Percentiles rank a stretch among this genome's conserved stretches.
These are phyloP conservation scores for Arabidopsis hybrid DNA, from an alignment of 441 rosid species.

Conservation along the genomic window DNA sequence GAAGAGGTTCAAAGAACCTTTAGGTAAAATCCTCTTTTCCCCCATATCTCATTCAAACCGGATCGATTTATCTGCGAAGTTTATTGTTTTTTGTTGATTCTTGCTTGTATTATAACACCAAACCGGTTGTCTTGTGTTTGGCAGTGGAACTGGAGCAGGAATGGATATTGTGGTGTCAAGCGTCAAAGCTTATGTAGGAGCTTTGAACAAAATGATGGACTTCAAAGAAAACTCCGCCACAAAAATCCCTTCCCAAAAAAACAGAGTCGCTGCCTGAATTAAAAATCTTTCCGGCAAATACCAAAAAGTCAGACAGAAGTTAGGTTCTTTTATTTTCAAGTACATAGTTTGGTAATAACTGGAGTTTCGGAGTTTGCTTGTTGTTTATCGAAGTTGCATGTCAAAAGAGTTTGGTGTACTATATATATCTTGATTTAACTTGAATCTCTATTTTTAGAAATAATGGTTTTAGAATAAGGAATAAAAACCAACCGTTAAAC, in stretches of 20 bases:
- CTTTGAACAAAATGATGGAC: slow-evolving; percentile 87
- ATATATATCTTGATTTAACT: not conserved
- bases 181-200: slow-evolving; percentile 89
- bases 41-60: not conserved
- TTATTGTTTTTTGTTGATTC: not conserved
- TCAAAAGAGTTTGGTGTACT: slow-evolving; percentile 11
- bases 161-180: slow-evolving; percentile 95
- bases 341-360: slow-evolving; percentile 23
- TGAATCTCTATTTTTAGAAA: slow-evolving; percentile 25
- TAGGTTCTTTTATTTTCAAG: slow-evolving; percentile 19
- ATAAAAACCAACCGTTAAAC: slow-evolving; percentile 15
- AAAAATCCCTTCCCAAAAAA: slow-evolving; percentile 45
- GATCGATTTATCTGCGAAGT: slow-evolving; percentile 15
- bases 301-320: slow-evolving; percentile 12
- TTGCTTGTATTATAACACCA: slow-evolving; percentile 10
- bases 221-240: slow-evolving; percentile 50
- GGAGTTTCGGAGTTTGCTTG: slow-evolving; percentile 14
- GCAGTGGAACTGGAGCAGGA: slow-evolving; percentile 87
- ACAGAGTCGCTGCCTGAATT: slow-evolving; percentile 53
- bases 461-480: not conserved
- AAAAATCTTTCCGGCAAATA: not conserved
- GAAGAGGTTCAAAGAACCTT: slow-evolving; percentile 68
- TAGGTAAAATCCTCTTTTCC: slow-evolving; percentile 45
- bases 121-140: slow-evolving; percentile 14
- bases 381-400: slow-evolving; percentile 13